Evolutionary conservation across 148 eudicot genomes (phyloP).

Genomic region (Pharnaceum exiguum): DNA sequence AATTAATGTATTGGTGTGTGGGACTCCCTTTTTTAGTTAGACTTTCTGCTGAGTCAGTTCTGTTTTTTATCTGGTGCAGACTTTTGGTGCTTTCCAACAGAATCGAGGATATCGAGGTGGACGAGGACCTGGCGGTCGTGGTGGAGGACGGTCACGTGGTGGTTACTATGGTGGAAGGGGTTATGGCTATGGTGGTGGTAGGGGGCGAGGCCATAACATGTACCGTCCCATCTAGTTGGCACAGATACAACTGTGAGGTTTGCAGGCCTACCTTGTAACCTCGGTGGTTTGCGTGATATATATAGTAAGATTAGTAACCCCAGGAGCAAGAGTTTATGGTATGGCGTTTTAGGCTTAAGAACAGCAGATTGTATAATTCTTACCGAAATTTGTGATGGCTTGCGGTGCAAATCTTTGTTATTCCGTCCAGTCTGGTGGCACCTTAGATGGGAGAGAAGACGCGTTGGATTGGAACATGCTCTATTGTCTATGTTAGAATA

Average conservation of each 20-base stretch:
- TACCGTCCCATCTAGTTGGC: slow-evolving; percentile 32
- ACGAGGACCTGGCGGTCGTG: slow-evolving; percentile 29
- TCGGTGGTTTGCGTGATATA: slow-evolving; percentile 15
- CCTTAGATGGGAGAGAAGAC: slow-evolving; percentile 1
- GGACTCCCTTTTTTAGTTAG: too few species aligned
- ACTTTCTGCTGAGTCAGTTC: too few species aligned
- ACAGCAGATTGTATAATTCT: slow-evolving; percentile 6
- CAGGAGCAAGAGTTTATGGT: slow-evolving; percentile 8
- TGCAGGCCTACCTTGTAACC: slow-evolving; percentile 12
- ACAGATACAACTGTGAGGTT: slow-evolving; percentile 4
- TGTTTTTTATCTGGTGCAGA: slow-evolving; percentile 31
- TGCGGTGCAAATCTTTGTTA: neutral
- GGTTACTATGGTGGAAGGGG: slow-evolving; percentile 46
- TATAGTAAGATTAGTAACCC: too few species aligned
- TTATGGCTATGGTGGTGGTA: slow-evolving; percentile 44
- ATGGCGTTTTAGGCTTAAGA: neutral
- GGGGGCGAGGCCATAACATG: slow-evolving; percentile 40
- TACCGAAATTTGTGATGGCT: slow-evolving; percentile 4
- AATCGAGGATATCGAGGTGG: slow-evolving; percentile 42
- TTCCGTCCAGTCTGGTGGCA: neutral
- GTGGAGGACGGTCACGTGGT: slow-evolving; percentile 50
- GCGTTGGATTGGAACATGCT: neutral
- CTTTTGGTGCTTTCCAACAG: slow-evolving; percentile 50
- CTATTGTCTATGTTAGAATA: slow-evolving; percentile 3
- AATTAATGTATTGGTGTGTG: too few species aligned